phyloP scores from a whole-genome alignment of 768 basidiomycete genomes.

The Mycena filopes region DNA sequence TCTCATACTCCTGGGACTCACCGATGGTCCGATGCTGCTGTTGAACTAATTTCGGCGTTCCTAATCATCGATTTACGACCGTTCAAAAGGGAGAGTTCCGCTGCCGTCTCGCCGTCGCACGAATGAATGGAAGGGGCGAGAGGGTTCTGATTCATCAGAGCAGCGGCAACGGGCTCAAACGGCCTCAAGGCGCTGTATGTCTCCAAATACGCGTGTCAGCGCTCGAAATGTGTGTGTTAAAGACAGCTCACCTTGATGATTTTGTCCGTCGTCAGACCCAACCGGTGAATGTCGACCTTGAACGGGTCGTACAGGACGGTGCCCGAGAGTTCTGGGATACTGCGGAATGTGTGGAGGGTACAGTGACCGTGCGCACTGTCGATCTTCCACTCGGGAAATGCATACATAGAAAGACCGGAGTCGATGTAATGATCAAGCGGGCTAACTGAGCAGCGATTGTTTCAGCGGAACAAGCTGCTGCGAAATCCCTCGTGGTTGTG shows the following conservation, averaged over 20 bases:
- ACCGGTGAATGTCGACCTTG: slow-evolving; percentile 16
- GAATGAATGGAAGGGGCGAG: too few species aligned
- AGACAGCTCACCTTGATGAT: slow-evolving; percentile 1
- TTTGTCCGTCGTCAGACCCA: slow-evolving; percentile 3
- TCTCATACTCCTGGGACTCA: too few species aligned
- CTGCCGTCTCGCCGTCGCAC: too few species aligned
- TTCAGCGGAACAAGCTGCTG: neutral
- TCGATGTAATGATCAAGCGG: slow-evolving; percentile 16
- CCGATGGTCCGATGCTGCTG: too few species aligned
- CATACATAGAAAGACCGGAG: slow-evolving; percentile 12
- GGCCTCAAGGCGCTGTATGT: neutral
- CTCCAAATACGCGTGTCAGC: too few species aligned
- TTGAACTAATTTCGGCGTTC: too few species aligned
- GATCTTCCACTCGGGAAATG: neutral
- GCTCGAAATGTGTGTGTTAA: too few species aligned
- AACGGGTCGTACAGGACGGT: slow-evolving; percentile 11
- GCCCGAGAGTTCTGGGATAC: slow-evolving; percentile 9
- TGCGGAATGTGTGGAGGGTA: slow-evolving; percentile 3
- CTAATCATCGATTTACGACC: too few species aligned
- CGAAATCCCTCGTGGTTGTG: neutral
- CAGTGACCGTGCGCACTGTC: neutral
- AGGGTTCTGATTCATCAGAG: slow-evolving; percentile 2
- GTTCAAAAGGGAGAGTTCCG: too few species aligned
- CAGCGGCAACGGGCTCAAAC: slow-evolving; percentile 2
- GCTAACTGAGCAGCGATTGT: neutral